Evolutionary conservation across 768 basidiomycete species (phyloP), one percentile per base, ranked within the genome.

Genomic region (Pulveroboletus sp.): DNA sequence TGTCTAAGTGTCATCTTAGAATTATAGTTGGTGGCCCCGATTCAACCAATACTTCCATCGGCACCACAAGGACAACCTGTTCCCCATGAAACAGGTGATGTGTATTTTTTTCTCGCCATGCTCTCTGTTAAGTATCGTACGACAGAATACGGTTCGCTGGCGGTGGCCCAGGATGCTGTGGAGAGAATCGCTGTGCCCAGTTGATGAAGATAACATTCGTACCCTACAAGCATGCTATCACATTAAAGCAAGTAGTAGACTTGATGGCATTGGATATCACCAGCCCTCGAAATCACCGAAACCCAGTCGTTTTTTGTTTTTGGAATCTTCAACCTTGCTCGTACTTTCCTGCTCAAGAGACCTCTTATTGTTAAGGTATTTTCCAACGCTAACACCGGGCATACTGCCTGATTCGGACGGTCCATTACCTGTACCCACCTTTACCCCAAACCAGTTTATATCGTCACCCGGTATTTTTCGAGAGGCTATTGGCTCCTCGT

Each of bases 221-320:
- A 45, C 55, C 49, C 32, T 50, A 50, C 44, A 36, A 40, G 25
- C 39, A 41, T 52, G 36, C 29, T 29, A 42, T 35, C 39, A 52
- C 34, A 45, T 45, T 56, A 53, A 40, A 55, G 48, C 47, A 53
- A 25, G 35, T 38, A 50, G 41, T 41, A 21, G 34, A 51, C 5
- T 31, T 2, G 34, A 47, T 6, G 32, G 12, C 37, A 19, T 29
- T 40, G 32, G 29, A 49, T 43, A 38, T 43, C 8, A 94, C 90
- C 90, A 94, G 29, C 79, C 81, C 21, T 85, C 83, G 49, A 94
- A 94, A 63, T 93, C 76, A n/a, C 94, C 94, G 68, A 98, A 97
- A 2, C 94, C 94, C 33, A 85, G 65, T 55, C 80, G 85, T 58
- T 87, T 80, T 69, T 87, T 88, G 76, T 94, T 95, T 66, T 85